A percentile compares a stretch with the other conserved stretches of the same genome.
phyloP scores from a whole-genome alignment of 441 rosid genomes.

The Mallotus repandus region DNA sequence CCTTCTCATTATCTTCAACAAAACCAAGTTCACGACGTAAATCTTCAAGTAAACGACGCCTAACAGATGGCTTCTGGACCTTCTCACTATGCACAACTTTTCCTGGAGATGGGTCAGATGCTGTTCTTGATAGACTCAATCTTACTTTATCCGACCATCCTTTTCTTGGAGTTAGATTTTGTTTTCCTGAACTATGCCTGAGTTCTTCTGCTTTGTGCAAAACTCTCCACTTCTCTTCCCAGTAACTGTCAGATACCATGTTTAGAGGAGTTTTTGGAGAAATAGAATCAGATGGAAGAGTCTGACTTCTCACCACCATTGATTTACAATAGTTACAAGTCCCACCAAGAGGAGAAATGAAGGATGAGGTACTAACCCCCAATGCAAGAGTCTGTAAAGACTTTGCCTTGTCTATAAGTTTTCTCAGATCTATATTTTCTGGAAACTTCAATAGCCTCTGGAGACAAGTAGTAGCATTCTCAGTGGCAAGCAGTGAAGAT shows the following conservation, averaged over 20 bases:
- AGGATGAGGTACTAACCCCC: slow-evolving; percentile 41
- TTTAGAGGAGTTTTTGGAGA: slow-evolving; percentile 61
- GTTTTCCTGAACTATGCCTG: slow-evolving; percentile 44
- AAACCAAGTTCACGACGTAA: slow-evolving; percentile 56
- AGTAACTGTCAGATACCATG: slow-evolving; percentile 73
- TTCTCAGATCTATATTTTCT: slow-evolving; percentile 54
- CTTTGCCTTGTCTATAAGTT: slow-evolving; percentile 68
- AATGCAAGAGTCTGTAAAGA: slow-evolving; percentile 65
- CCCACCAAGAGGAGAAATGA: slow-evolving; percentile 30
- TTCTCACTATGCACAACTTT: slow-evolving; percentile 32
- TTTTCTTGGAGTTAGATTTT: slow-evolving; percentile 44
- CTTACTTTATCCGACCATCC: slow-evolving; percentile 68
- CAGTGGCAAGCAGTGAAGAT: slow-evolving; percentile 90
- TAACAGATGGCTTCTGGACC: slow-evolving; percentile 39
- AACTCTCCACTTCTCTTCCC: slow-evolving; percentile 96
- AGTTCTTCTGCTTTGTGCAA: slow-evolving; percentile 61
- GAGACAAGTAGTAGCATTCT: slow-evolving; percentile 85
- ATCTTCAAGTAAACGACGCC: slow-evolving; percentile 67
- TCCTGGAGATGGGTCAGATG: slow-evolving; percentile 61
- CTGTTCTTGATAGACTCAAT: slow-evolving; percentile 56
- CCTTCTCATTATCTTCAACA: slow-evolving; percentile 40
- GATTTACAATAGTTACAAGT: slow-evolving; percentile 37
- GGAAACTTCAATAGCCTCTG: slow-evolving; percentile 85
- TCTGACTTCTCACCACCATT: slow-evolving; percentile 46
- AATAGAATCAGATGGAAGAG: slow-evolving; percentile 48